Base-by-base conservation (phyloP, 495 filamentous ascomycete species). In the Aspergillus coremiiformis region DNA sequence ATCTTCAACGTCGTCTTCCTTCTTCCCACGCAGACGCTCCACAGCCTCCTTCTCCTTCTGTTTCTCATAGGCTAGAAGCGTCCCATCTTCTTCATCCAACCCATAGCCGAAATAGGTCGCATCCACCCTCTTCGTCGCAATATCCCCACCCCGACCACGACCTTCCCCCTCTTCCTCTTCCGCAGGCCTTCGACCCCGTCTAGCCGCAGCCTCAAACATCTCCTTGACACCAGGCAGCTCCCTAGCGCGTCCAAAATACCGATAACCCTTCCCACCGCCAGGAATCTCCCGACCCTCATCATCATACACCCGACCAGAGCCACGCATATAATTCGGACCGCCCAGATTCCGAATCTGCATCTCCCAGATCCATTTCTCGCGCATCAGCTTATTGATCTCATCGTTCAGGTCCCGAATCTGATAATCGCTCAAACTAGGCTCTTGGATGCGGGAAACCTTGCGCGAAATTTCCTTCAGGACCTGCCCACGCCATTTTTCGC, bases 331-430 rank as follows among this genome's bases (percentile, higher is more conserved):
- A 70, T 96, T 97, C 35, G 94, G 94, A 12, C 93, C 93, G 41
- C 94, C 94, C 27, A 97, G 68, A 58, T 91, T 90, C 39, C 90
- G 80, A 50, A 98, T 96, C 69, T 95, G 93, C 66, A 90, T 81
- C 72, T 98, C 93, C 93, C 93, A 98, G 78, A 93, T 87, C 74
- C 90, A 87, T 69, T 98, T 98, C 78, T 98, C 93, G 47, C 90
- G 84, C 87, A 98, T 96, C 44, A 94, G 80, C 71, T 95, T 95
- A 74, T 98, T 98, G 77, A 98, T 95, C 72, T 98, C 94, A 69
- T 98, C 93, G 70, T 98, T 98, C 58, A 98, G 77, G 68, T 98
- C 93, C 52, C 93, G 85, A 70, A 98, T 91, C 74, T 97, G 93
- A 74, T 84, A 96, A 75, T 98, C 93, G 70, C 83, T 87, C 12